Conservation (phyloP, 2,329 filamentous ascomycete species). For the Amylocarpus encephaloides region DNA sequence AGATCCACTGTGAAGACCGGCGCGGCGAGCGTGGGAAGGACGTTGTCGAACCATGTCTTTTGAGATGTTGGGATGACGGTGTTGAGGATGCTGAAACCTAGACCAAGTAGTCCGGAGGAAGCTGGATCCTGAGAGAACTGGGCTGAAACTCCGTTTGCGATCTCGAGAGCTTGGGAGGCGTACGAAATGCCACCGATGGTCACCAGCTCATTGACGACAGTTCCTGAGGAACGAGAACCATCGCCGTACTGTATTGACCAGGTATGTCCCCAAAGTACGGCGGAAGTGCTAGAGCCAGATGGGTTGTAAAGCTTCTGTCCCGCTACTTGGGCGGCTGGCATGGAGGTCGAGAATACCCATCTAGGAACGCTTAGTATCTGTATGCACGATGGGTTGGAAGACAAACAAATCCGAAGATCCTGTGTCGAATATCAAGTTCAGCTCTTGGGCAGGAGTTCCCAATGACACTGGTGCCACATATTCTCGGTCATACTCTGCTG, state of each 20-base stretch:
- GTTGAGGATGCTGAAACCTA: constrained; percentile 35
- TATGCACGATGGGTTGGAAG: neutral
- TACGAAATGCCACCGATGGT: constrained; percentile 17
- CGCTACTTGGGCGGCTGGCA: constrained; percentile 12
- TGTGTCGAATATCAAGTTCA: constrained; percentile 18
- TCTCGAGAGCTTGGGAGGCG: constrained; percentile 17
- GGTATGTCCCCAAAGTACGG: constrained; percentile 12
- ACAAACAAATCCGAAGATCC: constrained; percentile 18
- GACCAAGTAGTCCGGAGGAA: constrained; percentile 54
- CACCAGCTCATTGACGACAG: constrained; percentile 18
- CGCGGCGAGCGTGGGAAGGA: constrained; percentile 4
- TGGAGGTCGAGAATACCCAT: constrained; percentile 23
- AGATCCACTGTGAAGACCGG: constrained; percentile 49
- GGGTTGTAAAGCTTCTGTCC: constrained; percentile 20
- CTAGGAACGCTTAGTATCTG: neutral
- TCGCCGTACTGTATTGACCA: constrained; percentile 28
- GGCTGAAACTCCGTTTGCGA: constrained; percentile 16
- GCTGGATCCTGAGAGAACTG: constrained; percentile 24
- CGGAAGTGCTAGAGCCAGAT: constrained; percentile 11
- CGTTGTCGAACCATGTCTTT: constrained; percentile 18
- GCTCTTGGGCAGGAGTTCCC: constrained; percentile 14
- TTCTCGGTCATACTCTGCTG: constrained; percentile 9
- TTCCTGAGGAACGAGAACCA: constrained; percentile 27
- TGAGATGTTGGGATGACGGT: constrained; percentile 8
- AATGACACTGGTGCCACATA: constrained; percentile 16